Evolutionary conservation across 2,329 filamentous ascomycete species (phyloP).

Genomic region (Colletotrichum melonis): DNA sequence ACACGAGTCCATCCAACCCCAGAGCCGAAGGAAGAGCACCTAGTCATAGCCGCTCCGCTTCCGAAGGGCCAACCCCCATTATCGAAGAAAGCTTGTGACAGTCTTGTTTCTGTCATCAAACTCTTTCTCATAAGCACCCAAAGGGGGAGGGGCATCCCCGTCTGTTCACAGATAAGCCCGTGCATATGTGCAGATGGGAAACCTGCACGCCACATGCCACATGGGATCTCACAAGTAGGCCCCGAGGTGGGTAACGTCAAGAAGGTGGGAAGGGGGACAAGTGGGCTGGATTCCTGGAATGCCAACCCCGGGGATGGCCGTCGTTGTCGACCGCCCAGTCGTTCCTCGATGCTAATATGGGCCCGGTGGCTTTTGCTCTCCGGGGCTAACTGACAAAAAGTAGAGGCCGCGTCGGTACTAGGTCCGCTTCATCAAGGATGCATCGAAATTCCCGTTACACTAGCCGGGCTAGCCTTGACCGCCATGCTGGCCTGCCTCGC

Average conservation of each 20-base stretch:
- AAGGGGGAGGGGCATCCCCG: neutral
- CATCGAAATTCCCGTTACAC: constrained; percentile 5
- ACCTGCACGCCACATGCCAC: neutral
- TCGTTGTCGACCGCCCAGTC: neutral
- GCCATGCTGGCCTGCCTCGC: constrained; percentile 13
- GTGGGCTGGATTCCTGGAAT: neutral
- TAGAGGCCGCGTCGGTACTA: constrained; percentile 9
- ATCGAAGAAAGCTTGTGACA: constrained; percentile 22
- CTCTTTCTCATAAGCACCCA: constrained; percentile 2
- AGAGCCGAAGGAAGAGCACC: too few relatives aligned
- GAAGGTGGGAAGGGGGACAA: neutral
- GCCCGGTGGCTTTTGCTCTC: neutral
- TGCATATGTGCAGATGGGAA: constrained; percentile 17
- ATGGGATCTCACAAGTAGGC: neutral
- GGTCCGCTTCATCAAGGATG: neutral
- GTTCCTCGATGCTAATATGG: neutral
- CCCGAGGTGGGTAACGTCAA: neutral
- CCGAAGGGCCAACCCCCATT: neutral
- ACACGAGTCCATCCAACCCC: neutral
- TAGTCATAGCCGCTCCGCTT: neutral
- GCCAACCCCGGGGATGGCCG: constrained; percentile 1
- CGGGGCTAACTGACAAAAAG: neutral
- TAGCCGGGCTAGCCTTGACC: neutral
- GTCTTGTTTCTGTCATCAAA: constrained; percentile 27
- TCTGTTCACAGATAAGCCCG: neutral